Conservation (phyloP, 805 yeast genomes). For the Yarrowia sp. region DNA sequence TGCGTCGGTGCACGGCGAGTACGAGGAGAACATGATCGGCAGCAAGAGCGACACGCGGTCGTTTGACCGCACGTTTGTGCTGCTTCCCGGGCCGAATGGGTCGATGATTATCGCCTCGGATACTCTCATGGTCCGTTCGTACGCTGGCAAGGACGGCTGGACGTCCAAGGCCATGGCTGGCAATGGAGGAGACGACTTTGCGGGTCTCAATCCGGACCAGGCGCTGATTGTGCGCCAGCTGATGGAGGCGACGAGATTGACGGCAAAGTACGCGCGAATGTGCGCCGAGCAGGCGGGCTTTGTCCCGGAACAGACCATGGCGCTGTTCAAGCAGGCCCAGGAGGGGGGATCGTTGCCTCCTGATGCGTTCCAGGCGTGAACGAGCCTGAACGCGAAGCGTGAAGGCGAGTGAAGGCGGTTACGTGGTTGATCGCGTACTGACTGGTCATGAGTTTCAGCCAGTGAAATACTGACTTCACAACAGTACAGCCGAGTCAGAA, state of each 20-base stretch:
- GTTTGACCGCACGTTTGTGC: constrained; percentile 81
- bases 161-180: constrained; percentile 24
- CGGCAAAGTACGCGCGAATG: constrained; percentile 75
- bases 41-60: constrained; percentile 48
- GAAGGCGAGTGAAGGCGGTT: too few species aligned
- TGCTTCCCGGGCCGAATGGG: constrained; percentile 67
- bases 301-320: constrained; percentile 68
- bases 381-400: too few species aligned
- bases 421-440: too few species aligned
- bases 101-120: constrained; percentile 85
- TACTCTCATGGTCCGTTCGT: constrained; percentile 63
- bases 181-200: constrained; percentile 31
- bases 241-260: constrained; percentile 70
- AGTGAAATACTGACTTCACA: too few species aligned
- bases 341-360: constrained; percentile 52
- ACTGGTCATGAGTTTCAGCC: too few species aligned
- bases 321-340: constrained; percentile 68
- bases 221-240: constrained; percentile 63
- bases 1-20: constrained; percentile 80
- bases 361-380: constrained; percentile 42
- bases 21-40: constrained; percentile 52
- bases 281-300: constrained; percentile 85
- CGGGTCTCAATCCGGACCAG: constrained; percentile 52
- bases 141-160: constrained; percentile 60
- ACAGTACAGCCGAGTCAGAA: too few species aligned